Evolutionary conservation across 441 rosid species (phyloP), one percentile per base, ranked within the genome.

Genomic region (Macaranga tanarius): DNA sequence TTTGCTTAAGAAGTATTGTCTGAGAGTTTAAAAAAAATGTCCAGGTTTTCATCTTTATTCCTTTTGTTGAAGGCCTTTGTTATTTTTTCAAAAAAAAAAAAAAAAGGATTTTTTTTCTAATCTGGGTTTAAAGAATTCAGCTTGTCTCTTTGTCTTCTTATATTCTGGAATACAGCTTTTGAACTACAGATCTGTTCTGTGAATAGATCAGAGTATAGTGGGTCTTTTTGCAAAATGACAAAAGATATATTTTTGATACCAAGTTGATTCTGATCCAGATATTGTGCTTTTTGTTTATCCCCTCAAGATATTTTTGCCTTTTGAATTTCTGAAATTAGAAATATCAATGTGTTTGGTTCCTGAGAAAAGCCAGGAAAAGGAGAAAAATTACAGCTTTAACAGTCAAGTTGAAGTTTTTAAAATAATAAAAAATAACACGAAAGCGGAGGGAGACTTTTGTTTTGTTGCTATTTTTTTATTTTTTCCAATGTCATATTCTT

Each of bases 281-380:
- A 13, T 55, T 48, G 17, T 11, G 15, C 56, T 9, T 19, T 20
- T 44, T 34, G 25, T 52, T 52, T 6, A 52, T 16, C 23, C 2
- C 2, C 42, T 51, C 13, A 5, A 55, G 19, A 4, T 7, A 20
- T 55, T 20, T 55, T 38, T 69, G 19, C 38, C 38, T 31, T 31
- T 12, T 19, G 28, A 51, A 55, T 47, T 69, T 54, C n/a, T 51
- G 22, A 52, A 55, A 10, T 17, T 4, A 38, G 48, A 22, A 42
- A 44, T 25, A 0, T 13, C 19, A 0, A 9, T 56, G 67, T 73
- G 77, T 78, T 83, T 78, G 77, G 71, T 31, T 63, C 13, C 31
- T 26, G 28, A 66, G 72, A 80, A 75, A 74, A 31, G 10, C 13
- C 11, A 7, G 25, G 31, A 69, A 52, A 66, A 28, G 38, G 20